A percentile compares a stretch with the other conserved stretches of the same genome.
These are phyloP conservation scores for Elsinoe ampelina DNA, from an alignment of 2,329 filamentous ascomycete genomes.

Conservation along the genomic window DNA sequence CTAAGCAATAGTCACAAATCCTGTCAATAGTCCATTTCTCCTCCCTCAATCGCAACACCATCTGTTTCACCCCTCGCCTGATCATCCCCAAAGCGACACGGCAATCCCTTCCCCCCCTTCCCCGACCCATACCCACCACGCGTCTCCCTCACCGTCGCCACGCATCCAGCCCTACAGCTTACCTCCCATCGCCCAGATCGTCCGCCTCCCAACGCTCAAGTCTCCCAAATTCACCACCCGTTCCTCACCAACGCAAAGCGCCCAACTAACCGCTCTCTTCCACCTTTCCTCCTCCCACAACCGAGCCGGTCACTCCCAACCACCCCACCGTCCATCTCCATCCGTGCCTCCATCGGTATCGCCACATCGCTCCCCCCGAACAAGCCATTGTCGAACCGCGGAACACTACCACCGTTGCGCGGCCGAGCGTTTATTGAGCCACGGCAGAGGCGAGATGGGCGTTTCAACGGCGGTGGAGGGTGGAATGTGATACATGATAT, in stretches of 20 bases:
- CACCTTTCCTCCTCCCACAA: no score
- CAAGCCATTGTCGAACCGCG: background rate
- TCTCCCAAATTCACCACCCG: no score
- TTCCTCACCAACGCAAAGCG: no score
- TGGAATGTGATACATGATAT: no score
- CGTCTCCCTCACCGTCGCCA: background rate
- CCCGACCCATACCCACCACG: background rate
- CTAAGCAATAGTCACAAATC: background rate
- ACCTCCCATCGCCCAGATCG: background rate
- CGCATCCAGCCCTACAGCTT: background rate
- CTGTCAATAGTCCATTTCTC: background rate
- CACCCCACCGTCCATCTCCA: background rate
- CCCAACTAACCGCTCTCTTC: no score
- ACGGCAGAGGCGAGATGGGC: no score
- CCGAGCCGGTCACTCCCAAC: no score
- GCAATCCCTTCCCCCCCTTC: background rate
- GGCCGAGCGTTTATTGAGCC: background rate
- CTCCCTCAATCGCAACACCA: background rate
- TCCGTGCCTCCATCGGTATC: background rate
- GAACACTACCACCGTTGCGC: constrained; percentile 2
- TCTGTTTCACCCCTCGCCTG: background rate
- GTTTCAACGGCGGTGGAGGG: no score
- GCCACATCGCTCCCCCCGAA: no score
- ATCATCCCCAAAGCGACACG: background rate
- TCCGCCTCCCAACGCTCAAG: no score